Conservation (phyloP, 306 rosid genomes). For the Trifolium fragiferum region DNA sequence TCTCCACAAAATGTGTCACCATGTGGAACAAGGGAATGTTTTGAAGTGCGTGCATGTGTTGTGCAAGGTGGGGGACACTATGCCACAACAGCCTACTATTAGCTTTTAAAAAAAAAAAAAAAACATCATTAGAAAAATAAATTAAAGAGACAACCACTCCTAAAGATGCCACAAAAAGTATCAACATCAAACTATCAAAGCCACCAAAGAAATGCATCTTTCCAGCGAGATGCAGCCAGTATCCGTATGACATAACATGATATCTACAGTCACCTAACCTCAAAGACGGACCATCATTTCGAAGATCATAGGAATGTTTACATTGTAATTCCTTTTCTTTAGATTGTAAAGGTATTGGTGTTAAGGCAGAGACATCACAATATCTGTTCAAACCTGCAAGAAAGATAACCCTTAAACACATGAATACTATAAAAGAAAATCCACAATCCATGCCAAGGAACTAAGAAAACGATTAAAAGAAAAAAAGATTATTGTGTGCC, state of each 20-base stretch:
- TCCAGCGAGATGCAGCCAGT: slow-evolving; percentile 28
- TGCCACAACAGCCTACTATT: background rate
- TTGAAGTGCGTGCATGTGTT: background rate
- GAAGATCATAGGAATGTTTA: slow-evolving; percentile 45
- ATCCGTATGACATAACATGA: slow-evolving; percentile 18
- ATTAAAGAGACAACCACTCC: background rate
- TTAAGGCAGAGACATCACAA: slow-evolving; percentile 42
- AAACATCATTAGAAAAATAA: background rate
- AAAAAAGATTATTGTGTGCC: slow-evolving; percentile 37
- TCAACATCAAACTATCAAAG: slow-evolving; percentile 10
- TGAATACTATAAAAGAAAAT: slow-evolving; percentile 5
- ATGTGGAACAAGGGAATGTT: background rate
- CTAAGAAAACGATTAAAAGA: slow-evolving; percentile 18
- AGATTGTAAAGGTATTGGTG: slow-evolving; percentile 40
- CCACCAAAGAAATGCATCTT: background rate
- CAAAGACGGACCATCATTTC: slow-evolving; percentile 45
- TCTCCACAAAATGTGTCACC: slow-evolving; percentile 6
- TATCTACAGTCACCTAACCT: slow-evolving; percentile 55
- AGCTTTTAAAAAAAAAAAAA: background rate
- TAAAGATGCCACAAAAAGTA: background rate
- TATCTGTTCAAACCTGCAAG: slow-evolving; percentile 50
- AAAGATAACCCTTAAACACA: slow-evolving; percentile 36
- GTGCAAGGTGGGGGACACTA: background rate
- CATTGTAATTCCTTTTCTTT: slow-evolving; percentile 46
- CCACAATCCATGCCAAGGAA: slow-evolving; percentile 35